These are phyloP conservation scores for Thamnidium elegans DNA, from an alignment of 192 early-diverging fungal species.

Conservation along the genomic window DNA sequence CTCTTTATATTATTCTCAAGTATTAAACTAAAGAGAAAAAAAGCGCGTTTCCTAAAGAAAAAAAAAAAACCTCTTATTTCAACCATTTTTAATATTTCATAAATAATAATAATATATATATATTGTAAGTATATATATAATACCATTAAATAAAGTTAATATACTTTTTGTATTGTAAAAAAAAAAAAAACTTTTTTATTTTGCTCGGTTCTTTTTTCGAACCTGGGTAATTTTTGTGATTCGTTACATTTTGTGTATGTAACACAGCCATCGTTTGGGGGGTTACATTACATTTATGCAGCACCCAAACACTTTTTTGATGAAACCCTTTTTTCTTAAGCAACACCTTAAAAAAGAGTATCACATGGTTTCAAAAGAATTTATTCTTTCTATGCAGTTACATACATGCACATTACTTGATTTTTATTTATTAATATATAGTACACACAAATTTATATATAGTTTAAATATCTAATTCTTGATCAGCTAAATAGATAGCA, in stretches of 20 bases:
- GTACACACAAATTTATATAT: neutral
- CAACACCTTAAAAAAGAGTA: neutral
- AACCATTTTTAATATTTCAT: no score
- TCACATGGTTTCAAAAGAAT: neutral
- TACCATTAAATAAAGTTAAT: no score
- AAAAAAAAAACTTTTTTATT: constrained; percentile 2
- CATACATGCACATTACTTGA: no score
- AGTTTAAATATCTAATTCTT: constrained; percentile 7
- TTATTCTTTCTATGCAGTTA: no score
- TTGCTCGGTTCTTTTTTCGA: constrained; percentile 4
- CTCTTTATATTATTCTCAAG: constrained; percentile 33
- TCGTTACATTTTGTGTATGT: no score
- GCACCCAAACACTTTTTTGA: neutral
- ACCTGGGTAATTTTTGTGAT: no score
- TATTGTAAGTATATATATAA: neutral
- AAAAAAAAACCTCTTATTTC: neutral
- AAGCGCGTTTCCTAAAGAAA: neutral
- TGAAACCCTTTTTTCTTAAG: constrained; percentile 3
- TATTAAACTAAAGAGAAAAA: constrained; percentile 16
- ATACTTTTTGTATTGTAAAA: neutral
- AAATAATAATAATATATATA: constrained; percentile 5
- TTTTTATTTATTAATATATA: no score
- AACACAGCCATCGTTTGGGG: neutral
- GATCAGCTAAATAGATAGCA: constrained; percentile 13
- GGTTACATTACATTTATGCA: constrained; percentile 1